These are phyloP conservation scores for Sphaerulina populicola DNA, from an alignment of 2,329 filamentous ascomycete species.

Conservation along the genomic window DNA sequence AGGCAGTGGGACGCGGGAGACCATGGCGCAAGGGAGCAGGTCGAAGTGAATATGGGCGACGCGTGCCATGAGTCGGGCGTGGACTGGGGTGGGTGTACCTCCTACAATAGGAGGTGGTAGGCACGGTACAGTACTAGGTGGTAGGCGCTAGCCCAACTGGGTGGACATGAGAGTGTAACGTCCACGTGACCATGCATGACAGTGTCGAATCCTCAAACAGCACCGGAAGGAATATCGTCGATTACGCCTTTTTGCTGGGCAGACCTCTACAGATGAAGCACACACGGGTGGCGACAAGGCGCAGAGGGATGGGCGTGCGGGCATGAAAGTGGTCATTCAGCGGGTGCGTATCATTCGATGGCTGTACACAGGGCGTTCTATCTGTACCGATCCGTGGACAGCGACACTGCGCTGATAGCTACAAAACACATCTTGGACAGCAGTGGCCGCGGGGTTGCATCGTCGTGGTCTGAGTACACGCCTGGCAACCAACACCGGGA, in stretches of 20 bases:
- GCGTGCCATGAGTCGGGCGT: conserved; percentile 9
- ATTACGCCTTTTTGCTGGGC: too few species aligned
- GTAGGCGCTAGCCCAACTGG: too few species aligned
- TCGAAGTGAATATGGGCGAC: neutral
- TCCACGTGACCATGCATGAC: neutral
- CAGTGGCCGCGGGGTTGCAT: neutral
- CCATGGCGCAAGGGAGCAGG: conserved; percentile 9
- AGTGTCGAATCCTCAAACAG: too few species aligned
- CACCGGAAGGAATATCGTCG: too few species aligned
- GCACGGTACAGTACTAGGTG: too few species aligned
- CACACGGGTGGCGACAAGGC: too few species aligned
- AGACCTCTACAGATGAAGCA: too few species aligned
- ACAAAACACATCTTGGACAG: neutral
- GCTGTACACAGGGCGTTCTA: neutral
- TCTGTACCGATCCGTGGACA: neutral
- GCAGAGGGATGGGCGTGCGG: too few species aligned
- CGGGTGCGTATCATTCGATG: neutral
- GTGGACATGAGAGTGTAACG: neutral
- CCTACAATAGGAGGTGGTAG: too few species aligned
- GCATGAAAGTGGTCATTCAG: neutral
- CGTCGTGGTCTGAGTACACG: neutral
- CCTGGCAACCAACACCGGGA: too few species aligned
- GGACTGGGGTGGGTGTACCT: neutral
- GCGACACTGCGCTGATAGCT: neutral
- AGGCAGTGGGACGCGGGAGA: conserved; percentile 20